phyloP scores from a whole-genome alignment of 1,139 yeast genomes.

The Eremothecium gossypii region DNA sequence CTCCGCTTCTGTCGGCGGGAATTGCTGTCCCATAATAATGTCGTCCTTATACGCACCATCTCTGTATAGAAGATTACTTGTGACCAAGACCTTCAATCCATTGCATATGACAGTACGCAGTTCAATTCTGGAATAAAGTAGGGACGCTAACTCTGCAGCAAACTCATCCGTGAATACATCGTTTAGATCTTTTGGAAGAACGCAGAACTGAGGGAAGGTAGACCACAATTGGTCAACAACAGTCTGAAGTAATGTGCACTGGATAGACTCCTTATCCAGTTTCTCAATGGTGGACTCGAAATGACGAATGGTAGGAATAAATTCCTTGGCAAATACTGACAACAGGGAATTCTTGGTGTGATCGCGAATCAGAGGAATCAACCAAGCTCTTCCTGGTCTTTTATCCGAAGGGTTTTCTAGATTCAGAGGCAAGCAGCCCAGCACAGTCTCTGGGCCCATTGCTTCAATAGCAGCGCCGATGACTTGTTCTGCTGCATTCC shows the following conservation, averaged over 20 bases:
- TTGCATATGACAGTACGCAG: constrained; percentile 75
- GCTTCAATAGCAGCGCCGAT: constrained; percentile 69
- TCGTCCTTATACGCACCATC: constrained; percentile 52
- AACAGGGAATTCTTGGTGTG: constrained; percentile 66
- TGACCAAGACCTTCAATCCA: constrained; percentile 68
- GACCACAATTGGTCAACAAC: constrained; percentile 90
- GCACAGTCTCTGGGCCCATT: constrained; percentile 79
- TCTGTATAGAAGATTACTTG: constrained; percentile 58
- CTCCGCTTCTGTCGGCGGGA: constrained; percentile 49
- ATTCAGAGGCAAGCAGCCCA: constrained; percentile 69
- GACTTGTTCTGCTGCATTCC: constrained; percentile 71
- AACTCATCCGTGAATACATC: constrained; percentile 60
- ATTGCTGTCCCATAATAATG: constrained; percentile 48
- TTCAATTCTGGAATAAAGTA: constrained; percentile 65
- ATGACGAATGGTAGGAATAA: constrained; percentile 59
- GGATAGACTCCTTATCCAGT: constrained; percentile 45
- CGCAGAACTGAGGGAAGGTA: constrained; percentile 79
- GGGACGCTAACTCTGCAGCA: constrained; percentile 67
- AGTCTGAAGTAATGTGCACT: constrained; percentile 69
- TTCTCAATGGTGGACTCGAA: constrained; percentile 37
- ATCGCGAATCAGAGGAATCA: constrained; percentile 86
- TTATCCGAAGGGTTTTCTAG: constrained; percentile 42
- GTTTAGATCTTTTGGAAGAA: constrained; percentile 67
- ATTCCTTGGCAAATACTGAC: constrained; percentile 48
- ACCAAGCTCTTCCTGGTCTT: constrained; percentile 83